A percentile compares a stretch with the other conserved stretches of the same genome.
These are phyloP conservation scores for Colletotrichum lini DNA, from an alignment of 2,329 filamentous ascomycete genomes.

Conservation along the genomic window DNA sequence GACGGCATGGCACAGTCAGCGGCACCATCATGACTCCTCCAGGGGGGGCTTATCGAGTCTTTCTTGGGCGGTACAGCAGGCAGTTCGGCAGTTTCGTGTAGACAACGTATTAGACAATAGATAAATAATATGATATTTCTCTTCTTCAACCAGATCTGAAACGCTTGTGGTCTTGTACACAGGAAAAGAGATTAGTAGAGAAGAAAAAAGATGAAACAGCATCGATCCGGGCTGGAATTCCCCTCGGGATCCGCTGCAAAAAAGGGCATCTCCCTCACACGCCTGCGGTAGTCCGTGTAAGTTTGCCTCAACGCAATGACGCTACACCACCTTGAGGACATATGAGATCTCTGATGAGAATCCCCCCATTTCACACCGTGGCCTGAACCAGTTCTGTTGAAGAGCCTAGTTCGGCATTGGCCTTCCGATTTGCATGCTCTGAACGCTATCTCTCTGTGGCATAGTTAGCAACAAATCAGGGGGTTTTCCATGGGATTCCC, in stretches of 20 bases:
- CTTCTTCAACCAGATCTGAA: not conserved
- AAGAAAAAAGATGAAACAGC: not conserved
- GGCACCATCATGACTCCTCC: not conserved
- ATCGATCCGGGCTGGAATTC: no score
- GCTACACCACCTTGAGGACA: not conserved
- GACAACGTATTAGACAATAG: conserved; percentile 23
- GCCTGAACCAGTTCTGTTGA: not conserved
- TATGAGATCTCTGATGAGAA: not conserved
- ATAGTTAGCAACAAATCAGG: not conserved
- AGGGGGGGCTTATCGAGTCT: no score
- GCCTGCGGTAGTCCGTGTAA: not conserved
- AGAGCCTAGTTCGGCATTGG: conserved; percentile 32
- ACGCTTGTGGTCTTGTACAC: conserved; percentile 5
- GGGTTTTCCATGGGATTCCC: not conserved
- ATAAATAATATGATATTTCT: conserved; percentile 17
- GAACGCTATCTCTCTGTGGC: conserved; percentile 11
- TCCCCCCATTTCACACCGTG: not conserved
- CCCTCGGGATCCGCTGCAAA: no score
- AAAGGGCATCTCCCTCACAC: not conserved
- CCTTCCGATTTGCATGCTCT: conserved; percentile 36
- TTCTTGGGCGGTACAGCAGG: no score
- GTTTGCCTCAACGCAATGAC: not conserved
- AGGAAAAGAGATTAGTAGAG: not conserved
- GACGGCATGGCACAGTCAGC: conserved; percentile 4
- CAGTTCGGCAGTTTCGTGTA: no score